Conservation (phyloP, 1,284 basidiomycete species). For the Cryptococcus wingfieldii region DNA sequence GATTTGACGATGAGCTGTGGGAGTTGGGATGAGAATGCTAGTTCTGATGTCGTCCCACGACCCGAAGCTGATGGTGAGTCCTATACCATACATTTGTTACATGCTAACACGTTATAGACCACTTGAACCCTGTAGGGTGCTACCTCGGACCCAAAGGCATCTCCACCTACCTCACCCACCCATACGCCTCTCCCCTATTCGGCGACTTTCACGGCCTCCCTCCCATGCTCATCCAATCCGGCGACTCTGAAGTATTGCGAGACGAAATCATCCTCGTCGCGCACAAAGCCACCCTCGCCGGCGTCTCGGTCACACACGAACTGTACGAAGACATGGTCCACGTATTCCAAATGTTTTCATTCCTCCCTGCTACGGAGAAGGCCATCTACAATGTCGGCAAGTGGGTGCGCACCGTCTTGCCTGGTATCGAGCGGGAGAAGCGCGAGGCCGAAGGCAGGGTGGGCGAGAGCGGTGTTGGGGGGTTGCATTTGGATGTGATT, state of each 20-base stretch:
- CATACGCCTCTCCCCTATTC: constrained; percentile 94
- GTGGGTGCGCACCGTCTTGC: constrained; percentile 67
- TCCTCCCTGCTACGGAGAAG: constrained; percentile 65
- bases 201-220: constrained; percentile 83
- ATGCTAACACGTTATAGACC: constrained; percentile 52
- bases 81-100: not conserved
- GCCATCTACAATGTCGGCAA: constrained; percentile 61
- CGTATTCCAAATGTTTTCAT: constrained; percentile 85
- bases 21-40: constrained; percentile 91
- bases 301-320: constrained; percentile 85
- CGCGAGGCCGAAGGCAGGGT: constrained; percentile 8
- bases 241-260: constrained; percentile 87
- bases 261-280: constrained; percentile 92
- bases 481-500: constrained; percentile 11
- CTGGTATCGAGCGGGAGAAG: constrained; percentile 49
- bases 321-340: constrained; percentile 90
- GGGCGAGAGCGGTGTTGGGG: constrained; percentile 3
- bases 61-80: constrained; percentile 56
- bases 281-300: constrained; percentile 84
- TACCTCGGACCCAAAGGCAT: constrained; percentile 82
- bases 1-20: constrained; percentile 94
- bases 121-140: constrained; percentile 86
- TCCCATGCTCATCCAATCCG: constrained; percentile 86
- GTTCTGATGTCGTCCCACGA: constrained; percentile 74
- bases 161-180: constrained; percentile 81